Base-by-base conservation (phyloP, 1,284 basidiomycete genomes). In the Trichosporon ovoides region DNA sequence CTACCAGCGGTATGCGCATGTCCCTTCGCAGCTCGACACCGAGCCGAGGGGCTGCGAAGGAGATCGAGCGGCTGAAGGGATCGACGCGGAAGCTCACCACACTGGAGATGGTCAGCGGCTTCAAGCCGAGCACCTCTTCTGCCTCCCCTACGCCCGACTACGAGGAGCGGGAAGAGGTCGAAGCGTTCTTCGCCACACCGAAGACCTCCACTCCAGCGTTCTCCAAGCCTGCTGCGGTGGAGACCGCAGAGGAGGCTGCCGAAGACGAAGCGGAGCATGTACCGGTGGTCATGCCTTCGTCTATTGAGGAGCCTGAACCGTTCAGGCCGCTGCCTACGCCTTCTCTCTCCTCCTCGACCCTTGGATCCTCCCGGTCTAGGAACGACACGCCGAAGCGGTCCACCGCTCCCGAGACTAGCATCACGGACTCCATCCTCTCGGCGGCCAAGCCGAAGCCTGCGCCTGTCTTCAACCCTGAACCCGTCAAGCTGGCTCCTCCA, bases 41-140 rank as follows among this genome's bases (percentile, higher is more conserved):
- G 0, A 63, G 58, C 7, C 61, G 74, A 28, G 74, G 74, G n/a
- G 74, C 74, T 0, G 74, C 74, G 0, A 71, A 68, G 34, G 68
- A 68, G 59, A 61, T 76, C 28, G 74, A 68, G 37, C 36, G 46
- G 7, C 38, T 57, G 16, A 48, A 54, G 24, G 54, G 43, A 1
- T 59, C 58, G 33, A 56, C 53, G 4, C 59, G 57, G 11, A 59
- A 55, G 49, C 46, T 59, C 37, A 63, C 63, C 3, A 63, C 65
- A 1, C 58, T 66, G 16, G 66, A 68, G 57, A 56, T 61, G 52
- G 58, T 68, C n/a, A 57, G 57, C 31, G 55, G 60, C 12, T 49
- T 48, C 38, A 61, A 59, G 52, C 55, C 33, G 2, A 19, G 16
- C n/a, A 38, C 19, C 13, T 22, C 50, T 7, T 37, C 49, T 10